phyloP scores from a whole-genome alignment of 768 basidiomycete genomes.

The Amanita molliuscula region DNA sequence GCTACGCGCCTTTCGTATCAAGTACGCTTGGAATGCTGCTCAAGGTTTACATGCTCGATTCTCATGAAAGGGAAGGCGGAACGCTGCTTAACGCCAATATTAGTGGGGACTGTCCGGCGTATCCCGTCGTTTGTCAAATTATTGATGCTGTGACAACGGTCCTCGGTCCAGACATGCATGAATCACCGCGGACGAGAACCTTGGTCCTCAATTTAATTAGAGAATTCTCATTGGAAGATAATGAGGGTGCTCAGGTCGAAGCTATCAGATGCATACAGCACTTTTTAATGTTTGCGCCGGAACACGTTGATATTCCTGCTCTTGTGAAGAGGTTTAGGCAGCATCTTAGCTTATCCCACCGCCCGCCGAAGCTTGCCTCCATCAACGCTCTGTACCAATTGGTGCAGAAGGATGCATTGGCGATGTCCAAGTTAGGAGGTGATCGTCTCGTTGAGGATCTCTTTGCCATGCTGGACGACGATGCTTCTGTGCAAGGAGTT shows the following conservation, averaged over 20 bases:
- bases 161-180: constrained; percentile 91
- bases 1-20: constrained; percentile 83
- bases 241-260: constrained; percentile 84
- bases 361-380: constrained; percentile 86
- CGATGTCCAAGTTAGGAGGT: constrained; percentile 89
- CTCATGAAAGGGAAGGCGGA: constrained; percentile 91
- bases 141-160: constrained; percentile 91
- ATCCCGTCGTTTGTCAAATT: constrained; percentile 85
- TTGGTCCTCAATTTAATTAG: constrained; percentile 78
- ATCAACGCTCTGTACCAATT: constrained; percentile 96
- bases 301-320: constrained; percentile 71
- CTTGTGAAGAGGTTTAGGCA: constrained; percentile 69
- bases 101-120: constrained; percentile 85
- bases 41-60: constrained; percentile 81
- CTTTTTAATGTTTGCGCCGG: constrained; percentile 90
- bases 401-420: constrained; percentile 87
- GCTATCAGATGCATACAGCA: constrained; percentile 96
- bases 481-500: constrained; percentile 89
- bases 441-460: constrained; percentile 90
- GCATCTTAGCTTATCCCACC: constrained; percentile 69
- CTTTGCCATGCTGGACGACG: constrained; percentile 92
- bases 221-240: constrained; percentile 76
- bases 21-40: constrained; percentile 85
- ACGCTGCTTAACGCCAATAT: constrained; percentile 72
- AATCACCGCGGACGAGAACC: constrained; percentile 68